Conservation (phyloP, 179 eudicot genomes). For the Pouteria campechiana region DNA sequence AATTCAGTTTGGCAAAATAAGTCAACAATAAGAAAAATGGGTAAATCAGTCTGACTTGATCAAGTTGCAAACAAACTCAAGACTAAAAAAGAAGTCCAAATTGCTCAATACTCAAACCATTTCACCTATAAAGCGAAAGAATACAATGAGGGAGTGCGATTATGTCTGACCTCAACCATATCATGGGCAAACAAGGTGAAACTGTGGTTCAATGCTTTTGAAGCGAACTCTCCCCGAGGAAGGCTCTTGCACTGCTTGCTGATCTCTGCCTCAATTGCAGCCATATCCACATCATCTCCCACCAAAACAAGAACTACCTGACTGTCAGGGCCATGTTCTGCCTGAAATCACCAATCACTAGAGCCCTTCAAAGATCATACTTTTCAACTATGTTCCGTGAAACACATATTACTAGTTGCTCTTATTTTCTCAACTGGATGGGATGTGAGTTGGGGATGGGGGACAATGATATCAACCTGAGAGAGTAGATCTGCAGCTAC, state of each 20-base stretch:
- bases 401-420: no score
- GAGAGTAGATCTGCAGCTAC: constrained; percentile 96
- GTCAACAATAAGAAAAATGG: not conserved
- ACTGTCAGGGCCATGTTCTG: constrained; percentile 99
- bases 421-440: no score
- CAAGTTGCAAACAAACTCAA: not conserved
- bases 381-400: no score
- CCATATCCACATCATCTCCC: constrained; percentile 73
- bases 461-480: constrained; percentile 41
- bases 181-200: constrained; percentile 76
- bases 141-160: no score
- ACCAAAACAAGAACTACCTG: constrained; percentile 94
- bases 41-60: not conserved
- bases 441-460: no score
- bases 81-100: constrained; percentile 1
- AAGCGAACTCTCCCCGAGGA: constrained; percentile 85
- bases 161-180: constrained; percentile 87
- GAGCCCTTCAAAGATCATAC: not conserved
- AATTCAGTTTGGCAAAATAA: constrained; percentile 2
- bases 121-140: no score
- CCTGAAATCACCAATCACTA: constrained; percentile 37
- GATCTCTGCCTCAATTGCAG: constrained; percentile 69
- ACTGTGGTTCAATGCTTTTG: constrained; percentile 86
- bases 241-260: constrained; percentile 74
- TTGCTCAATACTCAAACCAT: no score